A percentile compares a stretch with the other conserved stretches of the same genome.
phyloP scores from a whole-genome alignment of 2,329 filamentous ascomycete species.

The Diaporthe destruens region DNA sequence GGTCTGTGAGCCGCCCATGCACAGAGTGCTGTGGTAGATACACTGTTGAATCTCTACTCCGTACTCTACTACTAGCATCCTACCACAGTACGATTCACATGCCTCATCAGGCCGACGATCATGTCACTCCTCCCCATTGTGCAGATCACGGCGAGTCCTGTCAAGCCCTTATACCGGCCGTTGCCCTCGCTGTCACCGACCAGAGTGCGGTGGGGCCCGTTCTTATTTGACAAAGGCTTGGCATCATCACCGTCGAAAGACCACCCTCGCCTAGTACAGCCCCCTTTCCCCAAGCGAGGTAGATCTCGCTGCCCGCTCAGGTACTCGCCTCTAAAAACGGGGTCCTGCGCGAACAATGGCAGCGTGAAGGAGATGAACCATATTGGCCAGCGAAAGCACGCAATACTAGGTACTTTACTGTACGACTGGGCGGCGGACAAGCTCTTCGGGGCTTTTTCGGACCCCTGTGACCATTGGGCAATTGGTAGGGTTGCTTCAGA shows the following conservation, averaged over 20 bases:
- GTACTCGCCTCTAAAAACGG: neutral
- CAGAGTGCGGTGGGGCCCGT: slow-evolving; percentile 17
- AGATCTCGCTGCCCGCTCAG: slow-evolving; percentile 10
- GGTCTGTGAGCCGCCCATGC: neutral
- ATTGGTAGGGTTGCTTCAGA: too few relatives aligned
- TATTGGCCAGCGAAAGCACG: neutral
- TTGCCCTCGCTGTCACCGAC: slow-evolving; percentile 3
- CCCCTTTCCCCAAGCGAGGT: slow-evolving; percentile 37
- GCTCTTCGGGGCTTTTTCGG: slow-evolving; percentile 6
- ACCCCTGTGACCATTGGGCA: too few relatives aligned
- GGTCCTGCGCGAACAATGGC: neutral
- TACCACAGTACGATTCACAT: neutral
- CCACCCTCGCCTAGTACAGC: slow-evolving; percentile 24
- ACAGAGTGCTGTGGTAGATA: neutral
- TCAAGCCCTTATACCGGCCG: neutral
- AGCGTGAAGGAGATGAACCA: slow-evolving; percentile 2
- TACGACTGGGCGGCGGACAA: neutral
- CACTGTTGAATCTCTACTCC: neutral
- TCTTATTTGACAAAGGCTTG: slow-evolving; percentile 29
- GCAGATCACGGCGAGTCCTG: slow-evolving; percentile 25
- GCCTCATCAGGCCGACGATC: neutral
- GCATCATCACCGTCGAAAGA: slow-evolving; percentile 26
- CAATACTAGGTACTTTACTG: neutral
- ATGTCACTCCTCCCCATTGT: neutral
- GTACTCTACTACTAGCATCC: neutral